Conservation (phyloP, 2,329 filamentous ascomycete genomes). For the Paraphoma sp. region DNA sequence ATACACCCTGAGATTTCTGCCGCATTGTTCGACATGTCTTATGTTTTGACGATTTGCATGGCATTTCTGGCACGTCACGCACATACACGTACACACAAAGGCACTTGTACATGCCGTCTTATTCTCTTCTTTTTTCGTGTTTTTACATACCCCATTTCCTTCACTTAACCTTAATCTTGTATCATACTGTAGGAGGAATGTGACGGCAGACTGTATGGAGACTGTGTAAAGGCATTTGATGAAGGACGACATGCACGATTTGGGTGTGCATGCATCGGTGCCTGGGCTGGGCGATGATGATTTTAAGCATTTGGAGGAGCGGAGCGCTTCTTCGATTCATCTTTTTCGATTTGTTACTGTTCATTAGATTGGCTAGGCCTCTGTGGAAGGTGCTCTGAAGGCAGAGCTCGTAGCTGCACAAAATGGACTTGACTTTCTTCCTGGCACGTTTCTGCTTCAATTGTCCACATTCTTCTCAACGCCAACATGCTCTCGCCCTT, state of each 20-base stretch:
- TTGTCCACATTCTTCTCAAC: too few species aligned
- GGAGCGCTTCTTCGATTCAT: not conserved
- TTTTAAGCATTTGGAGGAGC: not conserved
- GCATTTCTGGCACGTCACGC: not conserved
- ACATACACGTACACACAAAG: not conserved
- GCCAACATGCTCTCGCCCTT: too few species aligned
- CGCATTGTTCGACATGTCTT: conserved; percentile 23
- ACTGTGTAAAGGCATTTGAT: not conserved
- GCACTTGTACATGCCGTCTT: not conserved
- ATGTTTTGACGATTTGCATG: conserved; percentile 30
- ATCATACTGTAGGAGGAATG: not conserved
- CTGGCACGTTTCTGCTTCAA: not conserved
- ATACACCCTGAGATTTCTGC: conserved; percentile 14
- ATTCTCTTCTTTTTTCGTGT: not conserved
- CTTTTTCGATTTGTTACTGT: not conserved
- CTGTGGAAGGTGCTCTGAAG: not conserved
- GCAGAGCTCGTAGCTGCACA: not conserved
- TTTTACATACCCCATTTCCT: not conserved
- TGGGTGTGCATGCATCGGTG: not conserved
- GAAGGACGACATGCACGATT: not conserved
- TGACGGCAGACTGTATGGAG: not conserved
- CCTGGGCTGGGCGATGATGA: not conserved
- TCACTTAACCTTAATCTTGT: not conserved
- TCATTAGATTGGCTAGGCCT: not conserved
- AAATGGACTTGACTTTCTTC: not conserved